Conservation (phyloP, 2,329 filamentous ascomycete species). For the Cordyceps javanica region DNA sequence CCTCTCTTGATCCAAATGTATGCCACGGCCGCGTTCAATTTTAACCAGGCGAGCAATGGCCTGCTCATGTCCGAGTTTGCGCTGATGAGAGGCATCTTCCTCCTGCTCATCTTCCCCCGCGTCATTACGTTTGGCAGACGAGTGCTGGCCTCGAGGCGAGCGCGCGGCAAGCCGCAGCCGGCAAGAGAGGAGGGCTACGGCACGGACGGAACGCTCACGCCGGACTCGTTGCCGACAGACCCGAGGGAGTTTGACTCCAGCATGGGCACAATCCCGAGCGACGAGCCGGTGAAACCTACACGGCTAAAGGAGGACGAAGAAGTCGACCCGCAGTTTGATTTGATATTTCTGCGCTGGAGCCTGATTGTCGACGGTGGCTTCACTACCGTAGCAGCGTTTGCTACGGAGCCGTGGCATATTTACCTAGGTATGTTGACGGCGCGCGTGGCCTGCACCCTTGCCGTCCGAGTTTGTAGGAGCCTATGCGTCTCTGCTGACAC, state of each 20-base stretch:
- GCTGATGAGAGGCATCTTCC: slow-evolving; percentile 47
- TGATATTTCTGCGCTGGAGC: slow-evolving; percentile 61
- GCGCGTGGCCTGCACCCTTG: neutral
- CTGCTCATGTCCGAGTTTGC: slow-evolving; percentile 51
- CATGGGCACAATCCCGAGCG: slow-evolving; percentile 27
- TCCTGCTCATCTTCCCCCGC: slow-evolving; percentile 47
- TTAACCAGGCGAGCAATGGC: slow-evolving; percentile 49
- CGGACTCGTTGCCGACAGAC: slow-evolving; percentile 25
- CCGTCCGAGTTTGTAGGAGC: too few species aligned
- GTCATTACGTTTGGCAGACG: slow-evolving; percentile 42
- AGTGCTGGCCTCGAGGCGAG: slow-evolving; percentile 11
- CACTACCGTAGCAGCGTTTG: slow-evolving; percentile 57
- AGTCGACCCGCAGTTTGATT: slow-evolving; percentile 53
- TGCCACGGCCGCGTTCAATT: slow-evolving; percentile 48
- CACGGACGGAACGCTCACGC: slow-evolving; percentile 13
- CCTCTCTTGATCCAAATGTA: slow-evolving; percentile 56
- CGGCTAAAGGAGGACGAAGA: slow-evolving; percentile 28
- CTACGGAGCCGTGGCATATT: slow-evolving; percentile 59
- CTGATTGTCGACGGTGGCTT: slow-evolving; percentile 58
- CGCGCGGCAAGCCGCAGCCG: neutral
- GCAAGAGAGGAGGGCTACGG: slow-evolving; percentile 1
- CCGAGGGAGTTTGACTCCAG: slow-evolving; percentile 37
- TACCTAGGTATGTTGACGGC: slow-evolving; percentile 44
- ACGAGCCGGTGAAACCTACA: slow-evolving; percentile 35
- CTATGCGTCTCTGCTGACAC: neutral